These are phyloP conservation scores for Moringa oleifera DNA, from an alignment of 345 rosid genomes.

Conservation along the genomic window DNA sequence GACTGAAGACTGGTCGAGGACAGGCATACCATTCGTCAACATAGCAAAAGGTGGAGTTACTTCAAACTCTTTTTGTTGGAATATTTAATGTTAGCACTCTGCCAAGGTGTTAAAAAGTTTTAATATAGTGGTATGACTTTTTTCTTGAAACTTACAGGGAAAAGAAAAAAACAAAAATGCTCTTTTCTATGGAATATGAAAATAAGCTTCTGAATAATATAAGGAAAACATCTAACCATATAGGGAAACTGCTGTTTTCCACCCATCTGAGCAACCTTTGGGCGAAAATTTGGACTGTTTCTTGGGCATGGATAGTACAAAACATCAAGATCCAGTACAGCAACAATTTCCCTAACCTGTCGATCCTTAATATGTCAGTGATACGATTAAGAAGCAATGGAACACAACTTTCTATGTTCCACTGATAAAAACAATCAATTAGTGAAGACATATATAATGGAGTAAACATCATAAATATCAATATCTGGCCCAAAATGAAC, in stretches of 20 bases:
- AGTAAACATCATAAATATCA: no score
- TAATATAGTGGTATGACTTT: no score
- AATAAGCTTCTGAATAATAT: not conserved
- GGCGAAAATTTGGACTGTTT: constrained; percentile 86
- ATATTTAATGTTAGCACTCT: no score
- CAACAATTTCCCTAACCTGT: constrained; percentile 94
- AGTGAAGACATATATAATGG: not conserved
- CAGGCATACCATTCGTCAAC: no score
- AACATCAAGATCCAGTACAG: constrained; percentile 87
- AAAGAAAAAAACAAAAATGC: not conserved
- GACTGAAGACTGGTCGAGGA: no score
- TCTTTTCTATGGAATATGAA: not conserved
- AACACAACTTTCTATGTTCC: constrained; percentile 2
- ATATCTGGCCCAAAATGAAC: no score
- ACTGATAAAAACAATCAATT: not conserved
- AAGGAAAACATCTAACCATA: constrained; percentile 54
- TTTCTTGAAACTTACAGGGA: not conserved
- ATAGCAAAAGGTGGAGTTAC: no score
- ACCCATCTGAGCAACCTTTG: constrained; percentile 73
- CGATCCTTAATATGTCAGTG: constrained; percentile 11
- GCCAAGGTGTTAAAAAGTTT: no score
- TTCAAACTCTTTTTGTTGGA: no score
- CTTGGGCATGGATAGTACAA: constrained; percentile 88
- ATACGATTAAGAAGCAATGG: constrained; percentile 1
- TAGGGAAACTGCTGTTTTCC: constrained; percentile 92